Conservation (phyloP, 768 basidiomycete genomes). For the Antrodiella citrinella region DNA sequence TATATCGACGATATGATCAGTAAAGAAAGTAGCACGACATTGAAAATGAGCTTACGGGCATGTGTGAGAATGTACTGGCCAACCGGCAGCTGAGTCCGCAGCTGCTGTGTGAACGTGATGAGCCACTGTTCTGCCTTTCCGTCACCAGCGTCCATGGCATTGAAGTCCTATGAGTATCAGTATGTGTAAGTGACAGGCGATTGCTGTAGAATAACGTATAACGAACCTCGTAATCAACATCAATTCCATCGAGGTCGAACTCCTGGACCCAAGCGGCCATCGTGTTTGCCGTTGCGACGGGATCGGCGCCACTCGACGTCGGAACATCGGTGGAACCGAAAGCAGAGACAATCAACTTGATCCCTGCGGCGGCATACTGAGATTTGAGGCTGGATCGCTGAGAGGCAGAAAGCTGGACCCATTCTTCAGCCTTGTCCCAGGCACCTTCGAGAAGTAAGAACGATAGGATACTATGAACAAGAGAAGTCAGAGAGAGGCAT, state of each 20-base stretch:
- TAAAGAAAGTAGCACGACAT: neutral
- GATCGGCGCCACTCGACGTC: slow-evolving; percentile 51
- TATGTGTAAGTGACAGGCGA: slow-evolving; percentile 1
- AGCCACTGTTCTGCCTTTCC: slow-evolving; percentile 44
- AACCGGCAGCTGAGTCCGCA: slow-evolving; percentile 26
- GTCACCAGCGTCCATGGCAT: slow-evolving; percentile 43
- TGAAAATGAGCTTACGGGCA: slow-evolving; percentile 20
- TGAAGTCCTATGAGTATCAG: slow-evolving; percentile 45
- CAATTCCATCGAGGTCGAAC: slow-evolving; percentile 58
- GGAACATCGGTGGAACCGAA: slow-evolving; percentile 50
- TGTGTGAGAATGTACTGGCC: slow-evolving; percentile 30
- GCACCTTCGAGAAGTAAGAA: slow-evolving; percentile 51
- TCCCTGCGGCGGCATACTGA: slow-evolving; percentile 49
- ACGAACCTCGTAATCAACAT: slow-evolving; percentile 60
- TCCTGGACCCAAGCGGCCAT: slow-evolving; percentile 59
- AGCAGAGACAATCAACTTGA: slow-evolving; percentile 55
- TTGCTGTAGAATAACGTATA: neutral
- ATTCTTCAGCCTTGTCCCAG: slow-evolving; percentile 52
- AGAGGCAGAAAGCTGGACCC: slow-evolving; percentile 37
- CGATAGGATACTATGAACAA: slow-evolving; percentile 33
- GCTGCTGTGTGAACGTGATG: slow-evolving; percentile 28
- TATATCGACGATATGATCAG: neutral
- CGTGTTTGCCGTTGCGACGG: slow-evolving; percentile 50
- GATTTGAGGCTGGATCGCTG: slow-evolving; percentile 42
- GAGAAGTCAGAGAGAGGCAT: neutral